Conservation (phyloP, 805 yeast species). For the Monosporozyma servazzii region DNA sequence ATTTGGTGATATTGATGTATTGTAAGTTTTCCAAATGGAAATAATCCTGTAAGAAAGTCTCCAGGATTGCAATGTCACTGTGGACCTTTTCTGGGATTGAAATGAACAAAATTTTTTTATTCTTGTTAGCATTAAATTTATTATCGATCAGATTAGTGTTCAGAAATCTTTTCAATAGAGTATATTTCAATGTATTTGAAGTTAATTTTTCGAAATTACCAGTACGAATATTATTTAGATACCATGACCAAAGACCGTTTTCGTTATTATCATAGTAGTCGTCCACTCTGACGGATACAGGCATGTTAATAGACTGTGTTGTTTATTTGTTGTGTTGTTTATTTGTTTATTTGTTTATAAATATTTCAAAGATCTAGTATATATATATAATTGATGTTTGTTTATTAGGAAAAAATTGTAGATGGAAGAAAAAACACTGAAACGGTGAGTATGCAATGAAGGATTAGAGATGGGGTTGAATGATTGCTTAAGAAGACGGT, state of each 20-base stretch:
- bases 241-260: conserved; percentile 33
- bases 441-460: too few relatives aligned
- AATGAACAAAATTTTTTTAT: conserved; percentile 21
- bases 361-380: too few relatives aligned
- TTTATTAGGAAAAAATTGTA: too few relatives aligned
- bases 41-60: conserved; percentile 25
- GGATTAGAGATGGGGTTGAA: too few relatives aligned
- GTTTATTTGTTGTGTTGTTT: not conserved
- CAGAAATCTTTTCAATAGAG: conserved; percentile 25
- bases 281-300: conserved; percentile 22
- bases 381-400: too few relatives aligned
- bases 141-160: conserved; percentile 9
- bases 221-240: conserved; percentile 26
- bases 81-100: conserved; percentile 28
- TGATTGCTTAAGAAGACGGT: too few relatives aligned
- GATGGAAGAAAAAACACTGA: too few relatives aligned
- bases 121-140: conserved; percentile 6
- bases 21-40: conserved; percentile 25
- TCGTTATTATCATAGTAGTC: conserved; percentile 28
- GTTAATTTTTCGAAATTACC: conserved; percentile 32
- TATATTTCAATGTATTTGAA: conserved; percentile 19
- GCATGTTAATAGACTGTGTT: conserved; percentile 10
- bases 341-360: too few relatives aligned
- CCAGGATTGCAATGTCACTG: conserved; percentile 23
- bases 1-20: conserved; percentile 24